A percentile compares a stretch with the other conserved stretches of the same genome.
phyloP scores from a whole-genome alignment of 2,329 filamentous ascomycete genomes.

The Zymoseptoria pseudotritici region DNA sequence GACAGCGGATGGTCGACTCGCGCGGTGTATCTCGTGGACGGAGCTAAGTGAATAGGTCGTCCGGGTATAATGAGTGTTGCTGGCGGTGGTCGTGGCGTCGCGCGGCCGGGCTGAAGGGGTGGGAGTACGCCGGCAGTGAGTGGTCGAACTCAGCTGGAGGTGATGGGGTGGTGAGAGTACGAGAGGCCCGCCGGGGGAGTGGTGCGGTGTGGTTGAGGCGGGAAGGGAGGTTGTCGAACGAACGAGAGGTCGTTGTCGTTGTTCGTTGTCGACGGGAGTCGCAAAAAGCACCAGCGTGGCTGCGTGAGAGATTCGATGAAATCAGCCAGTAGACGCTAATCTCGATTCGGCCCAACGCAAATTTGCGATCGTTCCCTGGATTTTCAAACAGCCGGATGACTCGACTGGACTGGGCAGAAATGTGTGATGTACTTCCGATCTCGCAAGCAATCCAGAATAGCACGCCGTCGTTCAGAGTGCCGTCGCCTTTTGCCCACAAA shows the following conservation, averaged over 20 bases:
- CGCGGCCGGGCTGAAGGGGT: neutral
- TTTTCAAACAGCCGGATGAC: neutral
- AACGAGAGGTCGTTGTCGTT: neutral
- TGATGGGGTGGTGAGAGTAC: neutral
- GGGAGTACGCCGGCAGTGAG: neutral
- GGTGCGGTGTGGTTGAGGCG: neutral
- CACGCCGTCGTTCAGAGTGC: neutral
- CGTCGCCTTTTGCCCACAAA: too few species aligned
- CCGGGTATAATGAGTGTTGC: conserved; percentile 11
- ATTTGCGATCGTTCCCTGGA: neutral
- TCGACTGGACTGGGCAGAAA: neutral
- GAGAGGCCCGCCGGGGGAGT: neutral
- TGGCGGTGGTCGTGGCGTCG: conserved; percentile 1
- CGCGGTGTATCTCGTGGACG: conserved; percentile 13
- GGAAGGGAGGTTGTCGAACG: neutral
- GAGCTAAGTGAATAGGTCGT: conserved; percentile 32
- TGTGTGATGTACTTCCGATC: neutral
- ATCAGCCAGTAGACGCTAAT: neutral
- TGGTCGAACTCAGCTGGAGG: neutral
- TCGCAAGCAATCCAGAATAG: neutral
- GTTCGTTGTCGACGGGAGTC: too few species aligned
- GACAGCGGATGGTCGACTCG: neutral
- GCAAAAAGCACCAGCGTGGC: neutral
- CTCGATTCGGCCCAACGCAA: too few species aligned
- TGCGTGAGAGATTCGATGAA: neutral